These are phyloP conservation scores for Jaltomata sinuosa DNA, from an alignment of 257 asterid genomes.

Conservation along the genomic window DNA sequence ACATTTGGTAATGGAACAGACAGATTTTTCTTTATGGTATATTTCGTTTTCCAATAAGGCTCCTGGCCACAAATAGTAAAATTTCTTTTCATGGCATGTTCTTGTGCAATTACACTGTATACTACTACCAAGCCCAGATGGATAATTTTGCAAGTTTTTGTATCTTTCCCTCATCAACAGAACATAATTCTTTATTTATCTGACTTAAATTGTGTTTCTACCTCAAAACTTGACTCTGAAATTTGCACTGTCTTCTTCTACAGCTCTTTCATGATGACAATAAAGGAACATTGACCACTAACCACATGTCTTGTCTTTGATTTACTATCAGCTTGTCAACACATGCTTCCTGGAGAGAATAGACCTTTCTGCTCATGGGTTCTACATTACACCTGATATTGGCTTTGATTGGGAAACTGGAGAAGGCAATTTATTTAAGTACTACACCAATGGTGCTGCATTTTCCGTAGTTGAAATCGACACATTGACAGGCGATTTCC, in stretches of 20 bases:
- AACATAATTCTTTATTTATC: neutral
- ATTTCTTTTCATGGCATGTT: neutral
- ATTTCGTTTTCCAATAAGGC: neutral
- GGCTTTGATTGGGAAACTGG: conserved; percentile 79
- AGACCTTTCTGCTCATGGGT: conserved; percentile 97
- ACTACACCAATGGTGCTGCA: conserved; percentile 90
- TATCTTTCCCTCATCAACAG: neutral
- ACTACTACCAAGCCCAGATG: neutral
- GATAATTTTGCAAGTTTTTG: neutral
- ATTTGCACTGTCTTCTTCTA: neutral
- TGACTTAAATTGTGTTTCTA: neutral
- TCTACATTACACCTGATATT: conserved; percentile 66
- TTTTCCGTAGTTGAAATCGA: conserved; percentile 92
- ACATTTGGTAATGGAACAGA: neutral
- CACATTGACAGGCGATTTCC: conserved; percentile 85
- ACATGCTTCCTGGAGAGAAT: conserved; percentile 86
- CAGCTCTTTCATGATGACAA: neutral
- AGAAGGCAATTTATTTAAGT: conserved; percentile 63
- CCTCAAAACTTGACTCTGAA: neutral
- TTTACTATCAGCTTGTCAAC: conserved; percentile 48
- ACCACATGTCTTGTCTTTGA: neutral
- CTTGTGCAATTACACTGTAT: neutral
- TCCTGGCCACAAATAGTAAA: neutral
- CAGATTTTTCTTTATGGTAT: neutral
- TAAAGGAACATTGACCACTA: neutral